phyloP scores from a whole-genome alignment of 768 basidiomycete species.

The Hirschioporus abietinus region DNA sequence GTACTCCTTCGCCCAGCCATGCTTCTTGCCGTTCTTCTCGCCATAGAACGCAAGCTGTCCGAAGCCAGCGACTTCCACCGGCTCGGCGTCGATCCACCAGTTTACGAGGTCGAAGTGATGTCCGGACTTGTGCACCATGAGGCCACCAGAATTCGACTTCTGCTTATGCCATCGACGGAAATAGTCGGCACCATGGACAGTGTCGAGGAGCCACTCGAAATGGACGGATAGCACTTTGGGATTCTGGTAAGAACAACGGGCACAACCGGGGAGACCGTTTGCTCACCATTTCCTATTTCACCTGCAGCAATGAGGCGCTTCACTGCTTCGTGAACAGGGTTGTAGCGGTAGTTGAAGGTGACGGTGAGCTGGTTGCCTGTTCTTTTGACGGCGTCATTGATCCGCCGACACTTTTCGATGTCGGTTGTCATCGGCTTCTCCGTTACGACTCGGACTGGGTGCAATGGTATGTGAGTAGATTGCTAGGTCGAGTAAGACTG shows the following conservation, averaged over 20 bases:
- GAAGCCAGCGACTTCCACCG: slow-evolving; percentile 40
- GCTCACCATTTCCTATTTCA: slow-evolving; percentile 37
- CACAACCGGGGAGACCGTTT: not conserved
- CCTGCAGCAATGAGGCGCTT: slow-evolving; percentile 41
- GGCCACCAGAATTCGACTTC: slow-evolving; percentile 37
- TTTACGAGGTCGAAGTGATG: slow-evolving; percentile 51
- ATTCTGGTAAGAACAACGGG: not conserved
- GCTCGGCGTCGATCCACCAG: slow-evolving; percentile 47
- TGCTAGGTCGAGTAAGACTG: not conserved
- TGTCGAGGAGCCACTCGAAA: slow-evolving; percentile 49
- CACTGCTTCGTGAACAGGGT: slow-evolving; percentile 45
- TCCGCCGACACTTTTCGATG: slow-evolving; percentile 39
- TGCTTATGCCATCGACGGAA: slow-evolving; percentile 47
- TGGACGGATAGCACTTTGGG: slow-evolving; percentile 41
- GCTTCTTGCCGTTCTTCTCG: slow-evolving; percentile 36
- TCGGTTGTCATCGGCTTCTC: slow-evolving; percentile 53
- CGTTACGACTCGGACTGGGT: slow-evolving; percentile 40
- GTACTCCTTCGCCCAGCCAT: slow-evolving; percentile 44
- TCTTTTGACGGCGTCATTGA: slow-evolving; percentile 39
- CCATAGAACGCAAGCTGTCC: slow-evolving; percentile 46
- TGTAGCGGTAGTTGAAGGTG: slow-evolving; percentile 42
- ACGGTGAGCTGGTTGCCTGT: slow-evolving; percentile 37
- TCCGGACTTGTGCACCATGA: slow-evolving; percentile 42
- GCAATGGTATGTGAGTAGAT: slow-evolving; percentile 2
- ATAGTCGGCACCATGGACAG: slow-evolving; percentile 48